Evolutionary conservation across 2,329 filamentous ascomycete species (phyloP).

Genomic region (Colletotrichum sp.): DNA sequence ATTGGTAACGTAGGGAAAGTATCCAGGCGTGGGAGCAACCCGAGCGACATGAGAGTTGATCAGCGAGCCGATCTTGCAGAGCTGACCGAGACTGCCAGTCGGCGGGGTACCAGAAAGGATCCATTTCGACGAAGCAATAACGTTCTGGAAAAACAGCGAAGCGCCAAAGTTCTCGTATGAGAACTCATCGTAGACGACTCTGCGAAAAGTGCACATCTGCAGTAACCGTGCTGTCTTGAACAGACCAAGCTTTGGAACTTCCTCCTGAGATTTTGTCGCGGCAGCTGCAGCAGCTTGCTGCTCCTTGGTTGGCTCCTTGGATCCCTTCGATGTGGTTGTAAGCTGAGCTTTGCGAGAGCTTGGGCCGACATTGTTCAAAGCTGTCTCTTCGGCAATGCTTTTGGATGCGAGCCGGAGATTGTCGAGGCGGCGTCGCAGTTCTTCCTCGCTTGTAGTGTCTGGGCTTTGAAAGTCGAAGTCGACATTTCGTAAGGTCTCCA

Average conservation of each 20-base stretch:
- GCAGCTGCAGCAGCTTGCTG: neutral
- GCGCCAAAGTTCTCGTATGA: conserved; percentile 40
- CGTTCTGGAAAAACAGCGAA: conserved; percentile 36
- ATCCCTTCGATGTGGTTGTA: neutral
- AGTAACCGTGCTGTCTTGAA: conserved; percentile 28
- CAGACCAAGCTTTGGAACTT: neutral
- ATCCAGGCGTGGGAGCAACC: conserved; percentile 33
- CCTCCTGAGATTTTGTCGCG: neutral
- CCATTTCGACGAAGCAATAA: conserved; percentile 42
- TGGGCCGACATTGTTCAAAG: neutral
- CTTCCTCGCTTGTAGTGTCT: neutral
- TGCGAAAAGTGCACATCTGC: conserved; percentile 41
- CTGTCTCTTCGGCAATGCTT: neutral
- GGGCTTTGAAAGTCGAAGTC: neutral
- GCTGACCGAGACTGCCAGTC: conserved; percentile 35
- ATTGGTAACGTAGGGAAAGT: conserved; percentile 39
- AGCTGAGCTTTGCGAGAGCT: conserved; percentile 8
- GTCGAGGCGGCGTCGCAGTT: neutral
- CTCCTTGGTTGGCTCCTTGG: neutral
- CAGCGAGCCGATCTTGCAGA: conserved; percentile 38
- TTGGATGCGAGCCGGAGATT: neutral
- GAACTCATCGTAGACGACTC: conserved; percentile 49
- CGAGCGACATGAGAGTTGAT: conserved; percentile 45
- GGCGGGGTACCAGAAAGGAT: conserved; percentile 49
- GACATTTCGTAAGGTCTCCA: neutral